Base-by-base conservation (phyloP, 768 basidiomycete genomes). In the Lactarius akahatsu region DNA sequence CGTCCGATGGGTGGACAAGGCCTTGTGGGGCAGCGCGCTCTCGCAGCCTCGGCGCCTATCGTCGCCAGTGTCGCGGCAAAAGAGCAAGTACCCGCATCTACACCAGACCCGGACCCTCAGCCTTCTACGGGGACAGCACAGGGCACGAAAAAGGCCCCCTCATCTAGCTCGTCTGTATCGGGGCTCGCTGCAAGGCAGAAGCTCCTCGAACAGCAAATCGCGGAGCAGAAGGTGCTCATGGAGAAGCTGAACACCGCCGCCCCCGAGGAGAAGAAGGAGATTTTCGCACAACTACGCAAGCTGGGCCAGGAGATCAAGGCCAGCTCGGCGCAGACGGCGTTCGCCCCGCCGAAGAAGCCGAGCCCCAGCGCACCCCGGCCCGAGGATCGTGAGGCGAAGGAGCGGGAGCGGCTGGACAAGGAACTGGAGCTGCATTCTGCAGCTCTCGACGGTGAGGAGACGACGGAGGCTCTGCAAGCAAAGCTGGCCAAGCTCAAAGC, bases 1-100 rank as follows among this genome's bases (percentile, higher is more conserved):
- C 83, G 91, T 65, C 94, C 94, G 8, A 85, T 95, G 86, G 92
- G 91, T 62, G 95, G 96, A 0, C 91, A 95, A 72, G 95, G 95
- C 9, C 87, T 86, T 68, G 81, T 80, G 20, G 95, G 95, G 2
- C 79, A 86, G 57, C 83, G 89, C 69, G 85, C 89, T 80, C 78
- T 98, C 65, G 93, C 91, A 16, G 92, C 91, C 4, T 91, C 90
- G 34, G 92, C 92, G 9, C 83, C 87, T 2, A 72, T 91, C 11
- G 82, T 96, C 11, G 88, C 90, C 36, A 89, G 86, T 69, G 82
- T 91, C 57, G 66, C 76, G 30, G 69, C 76, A 9, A 82, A 81
- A 62, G 79, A 78, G 16, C 41, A 66, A 26, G 50, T 52, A 30
- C 54, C 70, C n/a, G 63, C 65, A n/a, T 54, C 70, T 40, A 56